These are phyloP conservation scores for Camellia granthamiana DNA, from an alignment of 148 eudicot genomes.

Conservation along the genomic window DNA sequence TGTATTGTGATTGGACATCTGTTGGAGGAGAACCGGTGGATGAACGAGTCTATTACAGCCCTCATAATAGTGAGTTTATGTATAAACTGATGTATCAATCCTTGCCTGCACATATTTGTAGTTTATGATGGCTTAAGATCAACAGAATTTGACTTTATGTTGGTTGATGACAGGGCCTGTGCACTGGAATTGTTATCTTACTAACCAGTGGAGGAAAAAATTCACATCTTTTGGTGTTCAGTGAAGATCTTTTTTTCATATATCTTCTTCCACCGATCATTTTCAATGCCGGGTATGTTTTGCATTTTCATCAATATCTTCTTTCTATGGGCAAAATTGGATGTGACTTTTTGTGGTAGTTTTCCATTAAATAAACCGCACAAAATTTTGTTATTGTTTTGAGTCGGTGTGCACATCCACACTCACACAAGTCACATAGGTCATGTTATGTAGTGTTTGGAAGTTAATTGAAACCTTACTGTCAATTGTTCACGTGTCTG, in stretches of 20 bases:
- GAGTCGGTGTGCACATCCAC: background rate
- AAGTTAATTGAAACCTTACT: background rate
- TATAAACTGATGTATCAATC: background rate
- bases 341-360: background rate
- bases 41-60: slow-evolving; percentile 74
- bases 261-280: slow-evolving; percentile 89
- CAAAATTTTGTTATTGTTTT: background rate
- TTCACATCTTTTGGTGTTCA: slow-evolving; percentile 69
- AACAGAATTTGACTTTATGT: background rate
- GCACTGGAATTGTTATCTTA: slow-evolving; percentile 61
- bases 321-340: background rate
- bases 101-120: background rate
- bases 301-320: background rate
- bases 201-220: slow-evolving; percentile 55
- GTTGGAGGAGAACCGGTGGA: slow-evolving; percentile 66
- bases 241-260: slow-evolving; percentile 84
- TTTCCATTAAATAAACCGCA: background rate
- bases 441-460: background rate
- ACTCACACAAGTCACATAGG: background rate
- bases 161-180: slow-evolving; percentile 49
- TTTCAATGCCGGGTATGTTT: slow-evolving; percentile 82
- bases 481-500: background rate
- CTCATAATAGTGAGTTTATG: slow-evolving; percentile 43
- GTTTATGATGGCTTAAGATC: background rate
- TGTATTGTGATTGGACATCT: slow-evolving; percentile 78